Evolutionary conservation across 2,329 filamentous ascomycete genomes (phyloP), one percentile per base, ranked within the genome.

Genomic region (Trichoderma brevicompactum): DNA sequence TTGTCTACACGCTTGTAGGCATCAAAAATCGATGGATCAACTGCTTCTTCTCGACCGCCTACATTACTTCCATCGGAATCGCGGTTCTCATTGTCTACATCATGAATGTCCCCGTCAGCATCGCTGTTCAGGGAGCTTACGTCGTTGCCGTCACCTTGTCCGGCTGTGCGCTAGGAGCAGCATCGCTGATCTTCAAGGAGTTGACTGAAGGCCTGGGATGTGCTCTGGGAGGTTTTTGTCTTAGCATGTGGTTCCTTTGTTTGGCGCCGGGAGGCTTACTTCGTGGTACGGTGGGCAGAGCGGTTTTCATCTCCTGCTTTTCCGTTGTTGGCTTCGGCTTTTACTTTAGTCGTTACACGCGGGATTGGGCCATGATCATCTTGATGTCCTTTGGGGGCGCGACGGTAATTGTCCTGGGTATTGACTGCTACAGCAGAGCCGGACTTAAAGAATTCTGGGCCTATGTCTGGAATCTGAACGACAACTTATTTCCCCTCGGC

Each of bases 371-470:
- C 1, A 79, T 96, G 55, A 94, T 97, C 43, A 81, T 81, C 12
- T 87, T 86, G 54, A 92, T 92, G 12, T 87, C 94, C 0, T 96
- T 97, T 73, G 84, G 87, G 5, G 94, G 94, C 7, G 89, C 92
- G 3, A 97, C 92, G 0, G 87, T 87, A 3, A 82, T 90, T 0
- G 85, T 96, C 13, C 78, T 98, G 2, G 94, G 94, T 2, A 91
- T 98, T 65, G 94, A 98, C 75, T 96, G 92, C 76, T 96, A 94
- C 72, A 94, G 89, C 72, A 83, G 88, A 68, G 92, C 93, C n/a
- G 94, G 94, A 0, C 80, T 96, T 71, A 97, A 97, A 76, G 94
- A 98, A 75, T 97, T 97, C 70, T 98, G 94, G 94, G 85, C 92
- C 6, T 98, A 96, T 75, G 83, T 96, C 43, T 98, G 94, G 94